Base-by-base conservation (phyloP, 139 green algal genomes). In the Chlamydomonas eustigma region DNA sequence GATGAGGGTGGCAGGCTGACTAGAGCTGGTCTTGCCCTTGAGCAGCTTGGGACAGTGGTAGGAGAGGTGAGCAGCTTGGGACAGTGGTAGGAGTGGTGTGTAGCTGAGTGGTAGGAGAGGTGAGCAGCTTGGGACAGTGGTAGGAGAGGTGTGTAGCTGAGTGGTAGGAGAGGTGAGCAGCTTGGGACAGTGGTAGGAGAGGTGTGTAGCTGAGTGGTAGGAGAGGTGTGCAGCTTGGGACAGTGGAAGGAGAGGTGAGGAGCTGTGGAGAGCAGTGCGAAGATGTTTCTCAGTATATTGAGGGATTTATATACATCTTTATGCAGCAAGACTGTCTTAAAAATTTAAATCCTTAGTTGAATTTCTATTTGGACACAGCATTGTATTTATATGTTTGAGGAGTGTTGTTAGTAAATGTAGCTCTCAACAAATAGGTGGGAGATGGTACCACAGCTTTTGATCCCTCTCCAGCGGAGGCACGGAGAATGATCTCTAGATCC, bases 401-500 rank as follows among this genome's bases (percentile, higher is more conserved):
- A 12, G 31, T 4, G 25, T 39, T 18, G 65, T 73, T 12, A 39
- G 5, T 39, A 35, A n/a, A 51, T 73, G 34, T 44, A 51, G 6
- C 28, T 39, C 31, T 44, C 65, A 50, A 12, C 50, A 63, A 28
- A 64, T 73, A 91, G 86, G 76, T 92, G 0, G 82, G 79, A 0
- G 64, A 77, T 32, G 88, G 88, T 30, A 73, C 64, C 32, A 75
- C 50, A 32, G 84, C 88, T 38, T 92, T 92, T 75, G 75, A 36
- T 4, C 88, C 88, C 28, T 73, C 74, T 4, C 88, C 88, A 22
- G 39, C 68, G 1, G 82, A 88, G 76, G 85, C 76, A 38, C 76
- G 78, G 2, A 33, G 30, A 3, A 32, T 92, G 31, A 85, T 92
- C 32, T 12, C 6, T 2, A 3, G 1, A 1, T 28, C 35, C 25